These are phyloP conservation scores for Globisporangium yorkense DNA, from an alignment of 352 stramenopile genomes.

Conservation along the genomic window DNA sequence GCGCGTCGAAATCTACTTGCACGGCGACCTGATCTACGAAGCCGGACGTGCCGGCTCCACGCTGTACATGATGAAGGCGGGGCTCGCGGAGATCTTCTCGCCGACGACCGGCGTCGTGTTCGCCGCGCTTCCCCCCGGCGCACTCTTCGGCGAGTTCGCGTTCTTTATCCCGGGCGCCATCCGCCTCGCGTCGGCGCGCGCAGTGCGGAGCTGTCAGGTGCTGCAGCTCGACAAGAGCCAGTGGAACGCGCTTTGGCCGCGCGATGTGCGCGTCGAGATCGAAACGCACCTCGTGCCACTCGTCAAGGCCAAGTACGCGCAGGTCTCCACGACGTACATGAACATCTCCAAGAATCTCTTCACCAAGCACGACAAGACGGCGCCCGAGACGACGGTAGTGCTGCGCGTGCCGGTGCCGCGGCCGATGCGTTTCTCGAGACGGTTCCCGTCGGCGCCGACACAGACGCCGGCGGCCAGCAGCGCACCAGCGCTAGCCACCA, in stretches of 20 bases:
- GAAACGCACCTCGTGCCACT: slow-evolving; percentile 32
- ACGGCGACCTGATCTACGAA: slow-evolving; percentile 55
- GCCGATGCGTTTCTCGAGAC: slow-evolving; percentile 2
- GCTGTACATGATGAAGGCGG: slow-evolving; percentile 48
- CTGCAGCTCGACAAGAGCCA: slow-evolving; percentile 41
- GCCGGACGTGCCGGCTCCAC: slow-evolving; percentile 28
- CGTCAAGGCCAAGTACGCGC: slow-evolving; percentile 31
- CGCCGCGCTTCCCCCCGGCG: slow-evolving; percentile 17
- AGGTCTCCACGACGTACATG: slow-evolving; percentile 27
- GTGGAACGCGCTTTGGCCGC: slow-evolving; percentile 54
- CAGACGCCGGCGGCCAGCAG: background rate
- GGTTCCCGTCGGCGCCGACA: background rate
- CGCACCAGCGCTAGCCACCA: too few relatives aligned
- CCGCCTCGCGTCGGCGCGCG: slow-evolving; percentile 37
- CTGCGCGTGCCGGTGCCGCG: slow-evolving; percentile 1
- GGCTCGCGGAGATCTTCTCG: slow-evolving; percentile 37
- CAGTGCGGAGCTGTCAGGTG: slow-evolving; percentile 54
- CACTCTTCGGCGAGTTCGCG: slow-evolving; percentile 53
- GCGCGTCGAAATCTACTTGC: slow-evolving; percentile 58
- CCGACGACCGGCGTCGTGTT: slow-evolving; percentile 35
- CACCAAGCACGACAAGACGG: slow-evolving; percentile 36
- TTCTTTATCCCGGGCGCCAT: slow-evolving; percentile 52
- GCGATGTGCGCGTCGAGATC: slow-evolving; percentile 23
- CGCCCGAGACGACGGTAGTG: slow-evolving; percentile 1
- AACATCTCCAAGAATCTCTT: slow-evolving; percentile 69